Percentiles rank a stretch among this genome's conserved stretches.
Evolutionary conservation across 352 stramenopile species (phyloP).

Genomic region (Globisporangium barbulae): DNA sequence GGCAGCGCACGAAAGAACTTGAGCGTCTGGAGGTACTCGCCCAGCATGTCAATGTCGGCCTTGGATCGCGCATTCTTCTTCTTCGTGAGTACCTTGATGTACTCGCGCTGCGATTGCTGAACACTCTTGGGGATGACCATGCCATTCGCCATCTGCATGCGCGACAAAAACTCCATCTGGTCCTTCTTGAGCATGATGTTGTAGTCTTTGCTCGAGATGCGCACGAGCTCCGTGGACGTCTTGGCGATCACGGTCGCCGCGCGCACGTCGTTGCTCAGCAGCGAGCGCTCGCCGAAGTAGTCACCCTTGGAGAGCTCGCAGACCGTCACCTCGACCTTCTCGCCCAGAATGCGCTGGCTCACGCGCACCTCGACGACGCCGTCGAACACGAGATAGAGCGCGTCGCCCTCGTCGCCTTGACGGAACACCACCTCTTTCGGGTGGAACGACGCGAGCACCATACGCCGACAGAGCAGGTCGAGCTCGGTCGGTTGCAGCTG

Average conservation of each 20-base stretch:
- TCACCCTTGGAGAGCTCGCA: constrained; percentile 64
- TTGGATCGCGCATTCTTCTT: constrained; percentile 44
- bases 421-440: constrained; percentile 59
- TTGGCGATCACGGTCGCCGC: constrained; percentile 62
- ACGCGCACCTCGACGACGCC: constrained; percentile 63
- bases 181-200: constrained; percentile 73
- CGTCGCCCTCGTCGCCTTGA: constrained; percentile 68
- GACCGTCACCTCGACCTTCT: constrained; percentile 65
- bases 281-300: constrained; percentile 69
- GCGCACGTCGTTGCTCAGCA: constrained; percentile 56
- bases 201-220: constrained; percentile 68
- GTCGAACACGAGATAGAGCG: constrained; percentile 67
- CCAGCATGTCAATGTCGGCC: constrained; percentile 56
- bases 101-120: constrained; percentile 41
- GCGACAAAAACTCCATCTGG: constrained; percentile 62
- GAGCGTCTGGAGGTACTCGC: constrained; percentile 65
- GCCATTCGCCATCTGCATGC: constrained; percentile 52
- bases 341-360: constrained; percentile 52
- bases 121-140: constrained; percentile 13
- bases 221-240: constrained; percentile 47
- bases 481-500: constrained; percentile 53
- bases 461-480: constrained; percentile 56
- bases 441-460: constrained; percentile 44
- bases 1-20: constrained; percentile 75
- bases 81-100: constrained; percentile 56